A percentile compares a stretch with the other conserved stretches of the same genome.
These are phyloP conservation scores for Dryas octopetala DNA, from an alignment of 306 rosid genomes.

Conservation along the genomic window DNA sequence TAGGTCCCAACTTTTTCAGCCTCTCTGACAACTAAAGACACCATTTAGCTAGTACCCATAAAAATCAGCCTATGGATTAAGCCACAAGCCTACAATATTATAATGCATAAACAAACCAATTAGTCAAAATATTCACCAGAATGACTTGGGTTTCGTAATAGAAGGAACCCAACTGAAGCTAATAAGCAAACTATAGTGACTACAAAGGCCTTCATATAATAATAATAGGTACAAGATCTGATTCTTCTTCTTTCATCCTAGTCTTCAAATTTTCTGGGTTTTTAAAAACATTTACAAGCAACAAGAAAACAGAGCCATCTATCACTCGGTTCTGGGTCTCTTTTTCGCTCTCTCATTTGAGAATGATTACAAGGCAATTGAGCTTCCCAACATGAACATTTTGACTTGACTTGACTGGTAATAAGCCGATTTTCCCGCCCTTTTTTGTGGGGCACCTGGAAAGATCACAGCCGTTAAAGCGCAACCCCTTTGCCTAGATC, in stretches of 20 bases:
- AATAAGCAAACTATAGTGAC: neutral
- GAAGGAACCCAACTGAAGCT: neutral
- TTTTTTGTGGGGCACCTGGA: neutral
- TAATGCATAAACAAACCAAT: neutral
- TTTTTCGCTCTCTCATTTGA: neutral
- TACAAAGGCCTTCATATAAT: neutral
- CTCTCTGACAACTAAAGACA: conserved; percentile 41
- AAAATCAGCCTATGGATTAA: neutral
- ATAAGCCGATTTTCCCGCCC: conserved; percentile 25
- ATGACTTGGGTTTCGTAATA: neutral
- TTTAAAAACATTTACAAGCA: conserved; percentile 36
- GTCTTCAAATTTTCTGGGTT: neutral
- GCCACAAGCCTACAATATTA: neutral
- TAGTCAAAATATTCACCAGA: neutral
- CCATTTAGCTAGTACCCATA: conserved; percentile 6
- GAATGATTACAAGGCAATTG: conserved; percentile 1
- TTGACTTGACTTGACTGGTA: conserved; percentile 3
- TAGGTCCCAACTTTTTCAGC: conserved; percentile 30
- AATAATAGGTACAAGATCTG: neutral
- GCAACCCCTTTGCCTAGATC: conserved; percentile 34
- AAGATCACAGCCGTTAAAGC: conserved; percentile 11
- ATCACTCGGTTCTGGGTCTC: neutral
- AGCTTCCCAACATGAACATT: neutral
- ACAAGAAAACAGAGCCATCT: neutral
- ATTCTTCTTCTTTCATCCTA: conserved; percentile 8